Conservation (phyloP, 768 basidiomycete genomes). For the Boletus pseudo-olivaceus region DNA sequence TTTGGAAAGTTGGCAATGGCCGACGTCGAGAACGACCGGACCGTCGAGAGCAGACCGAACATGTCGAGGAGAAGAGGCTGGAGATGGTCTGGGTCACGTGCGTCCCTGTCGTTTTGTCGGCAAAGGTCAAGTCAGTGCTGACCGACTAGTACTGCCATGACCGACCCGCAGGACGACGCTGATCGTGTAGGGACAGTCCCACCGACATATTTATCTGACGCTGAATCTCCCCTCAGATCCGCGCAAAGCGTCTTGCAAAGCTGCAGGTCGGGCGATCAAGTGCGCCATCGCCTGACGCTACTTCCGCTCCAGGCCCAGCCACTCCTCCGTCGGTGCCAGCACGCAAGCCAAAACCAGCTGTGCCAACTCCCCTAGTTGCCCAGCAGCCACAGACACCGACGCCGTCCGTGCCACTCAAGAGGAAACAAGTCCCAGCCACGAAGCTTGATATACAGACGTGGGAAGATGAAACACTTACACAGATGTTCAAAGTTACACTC, state of each 20-base stretch:
- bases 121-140: not conserved
- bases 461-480: constrained; percentile 68
- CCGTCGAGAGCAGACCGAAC: constrained; percentile 22
- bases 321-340: constrained; percentile 28
- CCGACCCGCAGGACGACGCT: constrained; percentile 69
- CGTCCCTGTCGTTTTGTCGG: not conserved
- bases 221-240: constrained; percentile 54
- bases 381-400: constrained; percentile 31
- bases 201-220: not conserved
- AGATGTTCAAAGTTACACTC: constrained; percentile 75
- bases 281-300: constrained; percentile 31
- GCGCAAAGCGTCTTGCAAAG: constrained; percentile 86
- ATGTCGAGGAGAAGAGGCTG: constrained; percentile 24
- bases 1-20: constrained; percentile 60
- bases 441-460: constrained; percentile 60
- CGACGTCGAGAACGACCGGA: constrained; percentile 59
- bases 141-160: constrained; percentile 29
- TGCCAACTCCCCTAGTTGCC: constrained; percentile 22
- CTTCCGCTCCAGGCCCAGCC: constrained; percentile 7
- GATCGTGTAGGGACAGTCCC: constrained; percentile 54
- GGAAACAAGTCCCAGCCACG: constrained; percentile 38
- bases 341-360: constrained; percentile 33
- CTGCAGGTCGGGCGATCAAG: constrained; percentile 50
- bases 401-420: constrained; percentile 42
- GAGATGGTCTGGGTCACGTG: constrained; percentile 16